Conservation (phyloP, 371 early-diverging fungal species). For the Umbelopsis sp. region DNA sequence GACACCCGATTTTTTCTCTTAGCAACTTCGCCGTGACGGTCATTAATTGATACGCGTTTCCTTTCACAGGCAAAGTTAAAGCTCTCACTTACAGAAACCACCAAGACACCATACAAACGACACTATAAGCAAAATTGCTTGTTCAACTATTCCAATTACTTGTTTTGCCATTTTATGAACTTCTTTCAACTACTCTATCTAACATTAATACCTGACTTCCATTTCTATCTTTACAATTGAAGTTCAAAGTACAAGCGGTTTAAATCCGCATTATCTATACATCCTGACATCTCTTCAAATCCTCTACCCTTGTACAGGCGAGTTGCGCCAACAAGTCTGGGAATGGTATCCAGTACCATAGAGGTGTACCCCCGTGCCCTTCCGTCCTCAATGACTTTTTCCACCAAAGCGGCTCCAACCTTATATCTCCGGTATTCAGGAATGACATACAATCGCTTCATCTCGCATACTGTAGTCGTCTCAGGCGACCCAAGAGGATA, state of each 20-base stretch:
- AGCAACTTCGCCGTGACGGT: too few relatives aligned
- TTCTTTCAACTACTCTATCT: background rate
- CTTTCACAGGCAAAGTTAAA: too few relatives aligned
- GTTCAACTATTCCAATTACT: background rate
- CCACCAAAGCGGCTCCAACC: background rate
- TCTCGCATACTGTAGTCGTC: constrained; percentile 7
- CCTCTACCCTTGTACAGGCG: background rate
- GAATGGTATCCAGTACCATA: constrained; percentile 7
- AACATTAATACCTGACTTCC: background rate
- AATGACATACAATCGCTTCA: constrained; percentile 9
- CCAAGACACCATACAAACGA: too few relatives aligned
- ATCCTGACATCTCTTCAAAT: constrained; percentile 2
- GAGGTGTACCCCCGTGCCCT: background rate
- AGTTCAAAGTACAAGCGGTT: background rate
- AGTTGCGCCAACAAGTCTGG: background rate
- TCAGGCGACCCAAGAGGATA: background rate
- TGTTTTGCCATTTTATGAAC: background rate
- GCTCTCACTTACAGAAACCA: too few relatives aligned
- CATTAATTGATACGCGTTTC: too few relatives aligned
- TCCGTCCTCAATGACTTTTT: background rate
- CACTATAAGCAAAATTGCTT: too few relatives aligned
- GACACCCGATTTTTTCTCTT: too few relatives aligned
- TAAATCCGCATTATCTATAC: constrained; percentile 7
- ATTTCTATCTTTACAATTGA: background rate
- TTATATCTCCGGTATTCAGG: constrained; percentile 1